phyloP scores from a whole-genome alignment of 2,329 filamentous ascomycete species.

The Trichophyton simii region DNA sequence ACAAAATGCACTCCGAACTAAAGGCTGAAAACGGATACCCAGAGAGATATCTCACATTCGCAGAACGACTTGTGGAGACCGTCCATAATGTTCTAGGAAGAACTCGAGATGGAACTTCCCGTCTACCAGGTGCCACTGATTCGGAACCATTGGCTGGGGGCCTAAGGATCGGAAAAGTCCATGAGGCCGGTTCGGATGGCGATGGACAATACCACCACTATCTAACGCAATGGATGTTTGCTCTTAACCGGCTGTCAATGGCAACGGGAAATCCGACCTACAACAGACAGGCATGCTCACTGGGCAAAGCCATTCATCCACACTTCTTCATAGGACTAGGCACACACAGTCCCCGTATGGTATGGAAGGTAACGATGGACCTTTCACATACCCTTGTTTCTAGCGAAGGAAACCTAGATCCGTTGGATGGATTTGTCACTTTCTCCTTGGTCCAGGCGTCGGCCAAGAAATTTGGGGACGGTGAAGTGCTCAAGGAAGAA shows the following conservation, averaged over 20 bases:
- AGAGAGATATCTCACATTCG: constrained; percentile 38
- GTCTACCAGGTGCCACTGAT: constrained; percentile 42
- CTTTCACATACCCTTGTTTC: constrained; percentile 36
- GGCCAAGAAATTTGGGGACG: constrained; percentile 21
- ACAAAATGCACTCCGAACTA: constrained; percentile 22
- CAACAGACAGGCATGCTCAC: constrained; percentile 40
- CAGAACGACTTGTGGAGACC: constrained; percentile 36
- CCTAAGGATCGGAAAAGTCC: constrained; percentile 45
- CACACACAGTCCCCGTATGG: constrained; percentile 31
- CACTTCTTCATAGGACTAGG: constrained; percentile 36
- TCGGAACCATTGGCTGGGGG: constrained; percentile 42
- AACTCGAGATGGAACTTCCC: constrained; percentile 37
- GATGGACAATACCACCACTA: constrained; percentile 54
- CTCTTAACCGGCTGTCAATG: constrained; percentile 42
- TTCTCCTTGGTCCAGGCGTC: constrained; percentile 38
- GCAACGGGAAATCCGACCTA: constrained; percentile 37
- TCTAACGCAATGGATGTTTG: constrained; percentile 51
- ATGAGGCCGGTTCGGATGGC: constrained; percentile 37
- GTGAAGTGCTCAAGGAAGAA: constrained; percentile 33
- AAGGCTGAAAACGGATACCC: constrained; percentile 13
- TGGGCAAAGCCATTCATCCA: constrained; percentile 43
- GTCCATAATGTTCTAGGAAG: constrained; percentile 44
- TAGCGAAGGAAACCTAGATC: constrained; percentile 45
- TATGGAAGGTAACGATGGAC: constrained; percentile 46
- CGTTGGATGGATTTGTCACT: constrained; percentile 42